Base-by-base conservation (phyloP, 805 yeast species). In the Candida golubevii region DNA sequence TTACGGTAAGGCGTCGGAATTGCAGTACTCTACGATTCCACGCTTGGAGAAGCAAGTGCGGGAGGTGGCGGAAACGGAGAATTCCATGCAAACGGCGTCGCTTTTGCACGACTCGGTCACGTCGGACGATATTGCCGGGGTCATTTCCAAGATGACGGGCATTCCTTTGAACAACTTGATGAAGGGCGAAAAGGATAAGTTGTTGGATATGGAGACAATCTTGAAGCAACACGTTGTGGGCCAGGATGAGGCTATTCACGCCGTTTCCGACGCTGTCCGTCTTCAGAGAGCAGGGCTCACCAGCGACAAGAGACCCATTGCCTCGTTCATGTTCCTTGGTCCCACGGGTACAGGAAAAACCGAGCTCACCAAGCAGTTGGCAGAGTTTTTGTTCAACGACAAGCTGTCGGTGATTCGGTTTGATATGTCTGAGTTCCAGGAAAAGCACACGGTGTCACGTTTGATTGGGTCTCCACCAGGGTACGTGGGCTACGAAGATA, bases 281-380 rank as follows among this genome's bases (percentile, higher is more conserved):
- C 72, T 91, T 47, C 99, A 93, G 62, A 79, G 99, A 59, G 99
- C 99, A 0, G 99, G 99, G 1, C 77, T 91, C 47, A 91, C 98
- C 8, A 85, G 87, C 62, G 96, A 89, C 51, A 86, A 86, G 65
- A 78, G 97, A 49, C 99, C 99, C 7, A 90, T 91, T 56, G 98
- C 97, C 1, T 85, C 96, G 44, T 93, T 93, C 65, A 84, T 91
- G 85, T 93, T 93, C 66, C 72, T 93, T 53, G 99, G 99, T 18
- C 98, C 99, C 42, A 93, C 99, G 0, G 99, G 99, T 69, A 91
- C 98, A 0, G 99, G 99, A 69, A 91, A 91, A 66, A 93, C 99
- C 0, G 98, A 93, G 64, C 75, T 93, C 41, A 90, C 97, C 7
- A 91, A 93, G 63, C 83, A 95, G 0, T 75, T 91, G 45, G 96